Evolutionary conservation across 305 asterid species (phyloP).

Genomic region (Fraxinus baroniana): DNA sequence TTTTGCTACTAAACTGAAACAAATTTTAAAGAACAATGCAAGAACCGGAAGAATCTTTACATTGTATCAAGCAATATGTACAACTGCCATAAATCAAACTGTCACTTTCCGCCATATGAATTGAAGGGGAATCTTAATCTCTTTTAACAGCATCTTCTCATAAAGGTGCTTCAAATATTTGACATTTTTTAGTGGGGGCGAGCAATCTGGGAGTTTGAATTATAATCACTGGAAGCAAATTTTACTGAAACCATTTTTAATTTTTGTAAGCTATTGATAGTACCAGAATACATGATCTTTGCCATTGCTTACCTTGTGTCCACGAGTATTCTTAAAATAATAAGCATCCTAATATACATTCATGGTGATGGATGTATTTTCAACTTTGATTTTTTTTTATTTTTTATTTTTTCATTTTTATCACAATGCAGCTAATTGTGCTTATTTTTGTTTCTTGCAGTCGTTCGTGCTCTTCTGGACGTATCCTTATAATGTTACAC

Average conservation of each 20-base stretch:
- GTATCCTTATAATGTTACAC: constrained; percentile 55
- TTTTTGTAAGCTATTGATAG: not conserved
- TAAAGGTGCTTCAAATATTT: not conserved
- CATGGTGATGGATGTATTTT: not conserved
- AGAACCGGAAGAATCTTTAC: not conserved
- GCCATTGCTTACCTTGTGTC: not conserved
- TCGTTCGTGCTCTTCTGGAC: constrained; percentile 97
- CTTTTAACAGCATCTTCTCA: not conserved
- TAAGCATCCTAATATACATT: not conserved
- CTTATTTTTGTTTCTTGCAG: constrained; percentile 55
- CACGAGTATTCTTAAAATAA: not conserved
- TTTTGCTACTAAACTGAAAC: not conserved
- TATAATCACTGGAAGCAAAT: not conserved
- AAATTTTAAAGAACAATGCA: not conserved
- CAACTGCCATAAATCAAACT: not conserved
- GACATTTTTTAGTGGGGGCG: not conserved
- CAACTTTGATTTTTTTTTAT: not conserved
- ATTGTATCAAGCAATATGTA: not conserved
- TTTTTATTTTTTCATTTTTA: constrained; percentile 5
- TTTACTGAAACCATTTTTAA: not conserved
- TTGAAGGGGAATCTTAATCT: not conserved
- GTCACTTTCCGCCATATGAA: not conserved
- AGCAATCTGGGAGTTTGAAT: not conserved
- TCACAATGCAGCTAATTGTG: constrained; percentile 12
- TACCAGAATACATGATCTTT: not conserved